Evolutionary conservation across 2,329 filamentous ascomycete genomes (phyloP).

Genomic region (Diaporthe australafricana): DNA sequence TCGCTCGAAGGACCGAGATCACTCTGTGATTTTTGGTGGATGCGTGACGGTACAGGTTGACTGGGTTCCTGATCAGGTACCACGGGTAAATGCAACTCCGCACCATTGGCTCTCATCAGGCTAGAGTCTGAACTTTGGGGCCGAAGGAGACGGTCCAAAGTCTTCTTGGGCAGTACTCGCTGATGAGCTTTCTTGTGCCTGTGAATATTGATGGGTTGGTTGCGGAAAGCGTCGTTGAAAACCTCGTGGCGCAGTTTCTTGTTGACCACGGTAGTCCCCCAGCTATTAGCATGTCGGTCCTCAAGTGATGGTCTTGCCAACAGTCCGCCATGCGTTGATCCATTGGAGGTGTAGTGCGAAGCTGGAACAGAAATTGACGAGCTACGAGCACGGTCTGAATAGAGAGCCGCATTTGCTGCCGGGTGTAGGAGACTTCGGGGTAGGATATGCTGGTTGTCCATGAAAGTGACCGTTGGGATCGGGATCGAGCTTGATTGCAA

Average conservation of each 20-base stretch:
- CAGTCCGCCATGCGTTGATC: constrained; percentile 27
- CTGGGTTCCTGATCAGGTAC: constrained; percentile 9
- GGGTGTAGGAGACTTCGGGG: constrained; percentile 84
- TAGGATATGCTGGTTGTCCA: constrained; percentile 94
- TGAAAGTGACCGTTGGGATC: constrained; percentile 90
- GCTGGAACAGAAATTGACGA: constrained; percentile 48
- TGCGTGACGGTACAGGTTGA: constrained; percentile 23
- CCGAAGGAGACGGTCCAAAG: constrained; percentile 58
- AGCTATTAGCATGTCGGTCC: constrained; percentile 72
- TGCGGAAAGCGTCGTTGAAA: constrained; percentile 90
- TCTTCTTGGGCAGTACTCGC: constrained; percentile 70
- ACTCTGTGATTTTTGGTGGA: constrained; percentile 42
- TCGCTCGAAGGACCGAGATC: constrained; percentile 41
- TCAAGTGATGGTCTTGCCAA: constrained; percentile 58
- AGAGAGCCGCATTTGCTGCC: constrained; percentile 47
- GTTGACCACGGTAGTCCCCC: constrained; percentile 94
- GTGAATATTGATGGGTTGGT: constrained; percentile 84
- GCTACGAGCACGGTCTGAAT: constrained; percentile 50
- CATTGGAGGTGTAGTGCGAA: constrained; percentile 39
- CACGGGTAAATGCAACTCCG: constrained; percentile 13
- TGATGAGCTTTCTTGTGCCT: constrained; percentile 79
- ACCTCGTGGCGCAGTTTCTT: constrained; percentile 89
- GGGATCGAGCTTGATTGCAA: constrained; percentile 73
- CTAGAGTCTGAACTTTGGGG: constrained; percentile 59
- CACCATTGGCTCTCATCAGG: constrained; percentile 42